Evolutionary conservation across 2,329 filamentous ascomycete genomes (phyloP).

Genomic region (Calonectria pseudoreteaudii): DNA sequence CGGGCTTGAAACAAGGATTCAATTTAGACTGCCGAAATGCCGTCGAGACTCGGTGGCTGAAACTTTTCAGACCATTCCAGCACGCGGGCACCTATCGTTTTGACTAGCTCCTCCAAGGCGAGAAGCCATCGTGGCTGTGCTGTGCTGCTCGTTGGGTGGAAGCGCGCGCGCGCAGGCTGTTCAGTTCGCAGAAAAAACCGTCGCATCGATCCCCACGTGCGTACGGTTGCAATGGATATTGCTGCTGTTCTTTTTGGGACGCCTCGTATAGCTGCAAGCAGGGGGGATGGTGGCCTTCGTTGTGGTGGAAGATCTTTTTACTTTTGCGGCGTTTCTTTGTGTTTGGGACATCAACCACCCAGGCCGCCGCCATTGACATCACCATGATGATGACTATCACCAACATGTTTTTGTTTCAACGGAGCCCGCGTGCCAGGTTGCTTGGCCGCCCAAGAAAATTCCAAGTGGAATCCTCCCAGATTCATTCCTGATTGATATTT

Average conservation of each 20-base stretch:
- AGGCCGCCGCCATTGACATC: not conserved
- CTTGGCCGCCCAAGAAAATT: not conserved
- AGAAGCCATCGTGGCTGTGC: not conserved
- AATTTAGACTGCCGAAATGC: not conserved
- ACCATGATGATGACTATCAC: not conserved
- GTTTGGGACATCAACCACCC: not conserved
- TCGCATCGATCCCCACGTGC: not conserved
- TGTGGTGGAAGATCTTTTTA: not conserved
- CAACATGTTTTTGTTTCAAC: not conserved
- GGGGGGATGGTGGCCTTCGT: not conserved
- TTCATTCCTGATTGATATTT: not conserved
- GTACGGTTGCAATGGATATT: not conserved
- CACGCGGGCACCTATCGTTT: not conserved
- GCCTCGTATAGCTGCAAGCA: not conserved
- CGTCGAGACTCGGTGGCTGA: constrained; percentile 1
- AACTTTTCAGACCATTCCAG: not conserved
- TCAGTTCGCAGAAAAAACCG: not conserved
- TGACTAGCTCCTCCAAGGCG: not conserved
- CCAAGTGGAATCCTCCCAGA: not conserved
- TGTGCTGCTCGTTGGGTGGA: too few species aligned
- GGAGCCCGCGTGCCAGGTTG: not conserved
- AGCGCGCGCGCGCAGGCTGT: not conserved
- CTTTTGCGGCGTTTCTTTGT: not conserved
- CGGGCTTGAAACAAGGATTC: not conserved
- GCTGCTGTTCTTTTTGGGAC: too few species aligned